Base-by-base conservation (phyloP, 2,329 filamentous ascomycete species). In the Pseudohalonectria lignicola region DNA sequence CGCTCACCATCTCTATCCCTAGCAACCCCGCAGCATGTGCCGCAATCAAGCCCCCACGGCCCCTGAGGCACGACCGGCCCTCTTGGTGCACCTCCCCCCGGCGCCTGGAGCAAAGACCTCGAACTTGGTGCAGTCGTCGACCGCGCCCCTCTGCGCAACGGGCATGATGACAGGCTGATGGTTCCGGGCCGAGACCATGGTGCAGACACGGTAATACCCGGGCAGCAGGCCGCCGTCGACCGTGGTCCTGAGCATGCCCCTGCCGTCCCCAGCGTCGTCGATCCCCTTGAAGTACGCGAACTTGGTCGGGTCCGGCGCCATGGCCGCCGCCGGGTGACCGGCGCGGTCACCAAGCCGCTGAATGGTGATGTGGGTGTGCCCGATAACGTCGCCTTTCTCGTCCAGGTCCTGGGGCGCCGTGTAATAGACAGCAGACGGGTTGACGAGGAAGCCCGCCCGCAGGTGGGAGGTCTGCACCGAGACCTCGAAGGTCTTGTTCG, bases 201-300 rank as follows among this genome's bases (percentile, higher is more conserved):
- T 69, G 50, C 69, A 74, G 31, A 65, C 64, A 36, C 70, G 61
- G 51, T 72, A 73, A 42, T 52, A 48, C 4, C 69, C 71, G 21
- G 53, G 53, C 9, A 64, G 60, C 17, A 74, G 58, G 18, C 70
- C 69, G 2, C 55, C 63, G 0, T 53, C 49, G 7, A 74, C 65
- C 19, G 52, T 47, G 18, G 67, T 63, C 37, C 52, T 50, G 28
- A 74, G 57, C n/a, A 55, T 47, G 6, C 67, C 69, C 5, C 64
- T 51, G 9, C 62, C 61, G 42, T 71, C 57, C 28, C 64, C 69
- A 17, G 49, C 56, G 43, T 73, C 65, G 46, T 75, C 71, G 49
- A 76, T 63, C 41, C 71, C 71, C 57, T 73, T 74, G 63, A 76
- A 76, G 55, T 72, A 75, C 18, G 57, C 66, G 50, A 74, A 75